A percentile compares a stretch with the other conserved stretches of the same genome.
phyloP scores from a whole-genome alignment of 441 rosid genomes.

The Corymbia calophylla region DNA sequence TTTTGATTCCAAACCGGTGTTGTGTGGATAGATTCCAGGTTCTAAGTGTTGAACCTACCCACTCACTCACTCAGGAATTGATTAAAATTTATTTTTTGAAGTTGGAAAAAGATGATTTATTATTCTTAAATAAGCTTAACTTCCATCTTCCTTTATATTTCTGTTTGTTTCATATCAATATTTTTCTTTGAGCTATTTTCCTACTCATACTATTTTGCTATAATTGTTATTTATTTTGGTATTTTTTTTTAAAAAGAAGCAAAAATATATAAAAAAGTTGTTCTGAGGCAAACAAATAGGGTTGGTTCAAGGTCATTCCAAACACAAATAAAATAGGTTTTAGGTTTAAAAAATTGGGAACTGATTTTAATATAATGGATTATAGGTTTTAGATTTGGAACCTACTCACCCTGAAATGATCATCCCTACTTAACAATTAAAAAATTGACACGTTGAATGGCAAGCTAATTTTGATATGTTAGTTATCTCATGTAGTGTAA shows the following conservation, averaged over 20 bases:
- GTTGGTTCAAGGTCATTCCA: background rate
- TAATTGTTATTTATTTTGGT: too few relatives aligned
- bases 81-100: too few relatives aligned
- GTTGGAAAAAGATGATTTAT: background rate
- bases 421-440: rapidly evolving
- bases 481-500: background rate
- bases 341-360: rapidly evolving
- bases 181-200: background rate
- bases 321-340: rapidly evolving
- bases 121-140: background rate
- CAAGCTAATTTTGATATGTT: background rate
- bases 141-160: background rate
- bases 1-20: rapidly evolving
- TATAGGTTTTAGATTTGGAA: too few relatives aligned
- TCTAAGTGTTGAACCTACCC: background rate
- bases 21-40: background rate
- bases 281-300: rapidly evolving
- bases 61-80: rapidly evolving
- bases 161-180: too few relatives aligned
- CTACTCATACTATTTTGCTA: background rate
- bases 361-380: rapidly evolving
- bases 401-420: too few relatives aligned
- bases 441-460: rapidly evolving
- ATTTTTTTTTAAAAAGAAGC: background rate
- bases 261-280: background rate